Base-by-base conservation (phyloP, 164 flowering plant species). In the Stephania yunnanensis region DNA sequence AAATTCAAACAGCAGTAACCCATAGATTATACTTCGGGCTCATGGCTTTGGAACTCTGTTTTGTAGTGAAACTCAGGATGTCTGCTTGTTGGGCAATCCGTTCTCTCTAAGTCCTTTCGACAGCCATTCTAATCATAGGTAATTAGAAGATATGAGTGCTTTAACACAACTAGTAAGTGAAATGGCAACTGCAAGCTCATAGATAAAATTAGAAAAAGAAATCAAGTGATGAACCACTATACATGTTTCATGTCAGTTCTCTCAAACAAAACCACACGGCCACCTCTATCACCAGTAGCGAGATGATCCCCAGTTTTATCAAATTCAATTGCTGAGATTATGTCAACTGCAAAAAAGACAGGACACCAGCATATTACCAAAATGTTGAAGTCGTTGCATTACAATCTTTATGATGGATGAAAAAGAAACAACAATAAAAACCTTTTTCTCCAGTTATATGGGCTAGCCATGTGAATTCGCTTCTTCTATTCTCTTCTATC, bases 211-310 rank as follows among this genome's bases (percentile, higher is more conserved):
- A 36, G 42, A 46, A 15, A 4, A 70, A 64, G 63, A 9, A 58
- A 71, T 22, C 20, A 73, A 29, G 65, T 61, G 69, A 45, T 50
- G 15, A 48, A 55, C n/a, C 63, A 55, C 80, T 88, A 7, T 66
- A 91, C 97, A 85, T 92, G 95, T 77, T 87, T 92, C 65, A 82
- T 81, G 82, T 96, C 97, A 31, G 98, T 94, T 83, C 97, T 87
- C 81, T 96, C 99, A 86, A 96, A 96, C 78, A 96, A 87, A 67
- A 96, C 98, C 69, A 94, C 98, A 65, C 98, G 87, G 22, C 99
- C 99, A 65, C 99, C 99, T 80, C 99, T 97, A 76, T 95, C 99
- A 79, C 99, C 99, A 80, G 99, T 93, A 65, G 99, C 98, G 80
- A 95, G 97, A 83, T 95, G 98, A 74, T 91, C 92, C 70, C 99